Evolutionary conservation across 805 yeast genomes (phyloP).

Genomic region (Wickerhamomyces queroliae): DNA sequence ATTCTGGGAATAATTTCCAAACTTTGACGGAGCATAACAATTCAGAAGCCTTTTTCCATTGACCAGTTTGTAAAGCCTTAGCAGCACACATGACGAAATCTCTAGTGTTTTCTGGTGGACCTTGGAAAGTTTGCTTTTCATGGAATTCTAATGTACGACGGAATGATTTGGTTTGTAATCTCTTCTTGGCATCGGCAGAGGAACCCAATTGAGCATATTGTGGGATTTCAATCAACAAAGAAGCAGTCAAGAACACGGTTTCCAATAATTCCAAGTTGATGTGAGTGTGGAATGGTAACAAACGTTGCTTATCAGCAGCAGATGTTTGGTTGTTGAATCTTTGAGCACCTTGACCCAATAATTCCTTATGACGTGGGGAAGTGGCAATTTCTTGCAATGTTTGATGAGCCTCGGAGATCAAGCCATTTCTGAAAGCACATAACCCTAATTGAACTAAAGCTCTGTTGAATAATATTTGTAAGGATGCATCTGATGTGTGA

Average conservation of each 20-base stretch:
- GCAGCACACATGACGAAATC: slow-evolving; percentile 94
- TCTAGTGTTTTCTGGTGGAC: slow-evolving; percentile 95
- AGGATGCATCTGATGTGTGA: slow-evolving; percentile 74
- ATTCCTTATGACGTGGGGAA: slow-evolving; percentile 81
- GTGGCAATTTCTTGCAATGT: slow-evolving; percentile 83
- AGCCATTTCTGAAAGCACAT: slow-evolving; percentile 89
- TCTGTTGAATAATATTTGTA: slow-evolving; percentile 92
- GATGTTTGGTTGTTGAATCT: slow-evolving; percentile 54
- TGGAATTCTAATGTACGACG: slow-evolving; percentile 87
- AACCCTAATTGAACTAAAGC: slow-evolving; percentile 94
- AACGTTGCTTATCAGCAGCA: slow-evolving; percentile 65
- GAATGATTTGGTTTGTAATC: slow-evolving; percentile 73
- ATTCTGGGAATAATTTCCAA: slow-evolving; percentile 77
- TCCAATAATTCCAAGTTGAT: slow-evolving; percentile 93
- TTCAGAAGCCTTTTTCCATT: slow-evolving; percentile 76
- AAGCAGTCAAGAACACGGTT: slow-evolving; percentile 86
- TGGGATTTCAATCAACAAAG: slow-evolving; percentile 89
- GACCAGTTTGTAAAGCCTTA: slow-evolving; percentile 78
- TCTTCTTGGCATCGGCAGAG: slow-evolving; percentile 52
- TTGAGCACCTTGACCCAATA: slow-evolving; percentile 84
- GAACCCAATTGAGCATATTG: slow-evolving; percentile 67
- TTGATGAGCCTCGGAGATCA: slow-evolving; percentile 82
- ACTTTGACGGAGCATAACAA: slow-evolving; percentile 72
- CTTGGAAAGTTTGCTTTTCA: slow-evolving; percentile 91
- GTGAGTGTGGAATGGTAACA: slow-evolving; percentile 97